A percentile compares a stretch with the other conserved stretches of the same genome.
These are phyloP conservation scores for Polygonum maritimum DNA, from an alignment of 148 eudicot genomes.

Conservation along the genomic window DNA sequence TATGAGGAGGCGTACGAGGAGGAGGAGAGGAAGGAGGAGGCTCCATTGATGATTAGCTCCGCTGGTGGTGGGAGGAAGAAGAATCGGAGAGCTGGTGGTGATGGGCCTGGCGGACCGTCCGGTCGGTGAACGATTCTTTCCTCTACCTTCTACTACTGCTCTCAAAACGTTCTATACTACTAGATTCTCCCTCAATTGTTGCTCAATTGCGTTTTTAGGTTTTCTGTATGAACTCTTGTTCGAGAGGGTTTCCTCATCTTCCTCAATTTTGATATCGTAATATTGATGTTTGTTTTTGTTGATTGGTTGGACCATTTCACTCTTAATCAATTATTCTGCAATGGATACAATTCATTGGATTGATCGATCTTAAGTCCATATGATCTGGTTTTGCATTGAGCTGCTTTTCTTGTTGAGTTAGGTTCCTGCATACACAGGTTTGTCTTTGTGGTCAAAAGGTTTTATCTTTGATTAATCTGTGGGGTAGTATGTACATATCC, in stretches of 20 bases:
- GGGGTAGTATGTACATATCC: background rate
- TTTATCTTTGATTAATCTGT: background rate
- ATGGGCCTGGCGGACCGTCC: slow-evolving; percentile 29
- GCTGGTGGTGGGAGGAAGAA: slow-evolving; percentile 22
- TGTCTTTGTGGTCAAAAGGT: background rate
- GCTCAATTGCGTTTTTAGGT: background rate
- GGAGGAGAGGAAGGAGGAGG: slow-evolving; percentile 19
- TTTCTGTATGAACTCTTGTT: slow-evolving; percentile 4
- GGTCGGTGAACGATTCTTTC: slow-evolving; percentile 32
- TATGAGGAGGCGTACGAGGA: slow-evolving; percentile 36
- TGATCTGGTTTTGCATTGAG: background rate
- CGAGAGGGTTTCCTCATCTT: background rate
- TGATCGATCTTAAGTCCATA: background rate
- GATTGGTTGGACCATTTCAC: background rate
- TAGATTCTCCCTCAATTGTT: background rate
- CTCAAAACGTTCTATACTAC: background rate
- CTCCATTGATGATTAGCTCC: slow-evolving; percentile 7
- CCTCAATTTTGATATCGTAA: background rate
- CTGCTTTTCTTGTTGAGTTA: background rate
- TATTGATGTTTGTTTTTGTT: background rate
- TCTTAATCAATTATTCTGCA: background rate
- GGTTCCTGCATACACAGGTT: background rate
- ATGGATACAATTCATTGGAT: background rate
- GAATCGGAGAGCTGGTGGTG: slow-evolving; percentile 23
- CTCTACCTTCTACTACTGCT: background rate